Base-by-base conservation (phyloP, 2,329 filamentous ascomycete genomes). In the Metarhizium album region DNA sequence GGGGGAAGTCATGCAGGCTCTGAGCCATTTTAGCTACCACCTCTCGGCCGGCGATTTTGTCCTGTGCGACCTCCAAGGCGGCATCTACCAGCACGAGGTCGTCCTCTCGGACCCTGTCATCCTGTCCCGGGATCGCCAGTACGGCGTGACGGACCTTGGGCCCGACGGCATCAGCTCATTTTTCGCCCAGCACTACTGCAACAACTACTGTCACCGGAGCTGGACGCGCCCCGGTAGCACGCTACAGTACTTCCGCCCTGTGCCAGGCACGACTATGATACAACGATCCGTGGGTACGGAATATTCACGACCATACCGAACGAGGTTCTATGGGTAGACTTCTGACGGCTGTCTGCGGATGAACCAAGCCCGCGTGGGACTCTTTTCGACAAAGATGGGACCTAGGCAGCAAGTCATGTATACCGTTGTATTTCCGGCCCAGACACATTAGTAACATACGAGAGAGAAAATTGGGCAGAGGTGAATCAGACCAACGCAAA, bases 1-100 rank as follows among this genome's bases (percentile, higher is more conserved):
- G 67, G 59, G 61, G 2, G 53, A 65, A 23, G 64, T 56, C 3
- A 70, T 71, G 67, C 69, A 72, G 54, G 67, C 68, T 1, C 58
- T 71, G n/a, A 70, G 69, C 57, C 68, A 73, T 57, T 71, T 71
- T 50, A 70, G 66, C 52, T 71, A 70, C 55, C 65, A 70, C 56
- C 46, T 66, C 40, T 57, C 67, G 0, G 62, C 63, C 22, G 69
- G 70, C 4, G 57, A 63, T 33, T 59, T 64, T 50, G 60, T 73
- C 4, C 57, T 73, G 2, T 73, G 67, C 55, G 70, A 72, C 53
- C 60, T 73, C 2, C 68, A 73, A 53, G 71, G 70, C 27, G 70
- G 69, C 42, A 54, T 66, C 27, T 71, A 72, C 58, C 58, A 55
- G 42, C 35, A 59, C 11, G 60, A 62, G 45, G 55, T 65, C 43